Conservation (phyloP, 2,329 filamentous ascomycete genomes). For the Fusarium udum region DNA sequence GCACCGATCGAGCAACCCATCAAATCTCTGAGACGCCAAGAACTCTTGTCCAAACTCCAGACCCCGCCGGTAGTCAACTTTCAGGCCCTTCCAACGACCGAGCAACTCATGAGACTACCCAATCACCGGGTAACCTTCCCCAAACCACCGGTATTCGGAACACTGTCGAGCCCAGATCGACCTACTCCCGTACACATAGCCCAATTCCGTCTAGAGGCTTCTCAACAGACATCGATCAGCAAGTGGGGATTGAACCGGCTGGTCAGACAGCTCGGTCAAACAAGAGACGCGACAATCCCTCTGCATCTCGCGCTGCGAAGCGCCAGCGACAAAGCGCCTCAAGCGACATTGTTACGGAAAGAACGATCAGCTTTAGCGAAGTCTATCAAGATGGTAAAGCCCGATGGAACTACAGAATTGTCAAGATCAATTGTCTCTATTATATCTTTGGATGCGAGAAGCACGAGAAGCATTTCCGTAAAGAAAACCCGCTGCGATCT, state of each 20-base stretch:
- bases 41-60: neutral
- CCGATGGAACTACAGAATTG: neutral
- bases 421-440: accelerated
- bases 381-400: accelerated
- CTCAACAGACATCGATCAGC: neutral
- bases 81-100: neutral
- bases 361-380: accelerated
- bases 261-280: accelerated
- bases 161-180: neutral
- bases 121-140: neutral
- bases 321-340: neutral
- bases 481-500: accelerated
- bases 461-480: accelerated
- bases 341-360: accelerated
- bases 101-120: accelerated
- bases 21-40: accelerated
- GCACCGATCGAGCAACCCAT: too few species aligned
- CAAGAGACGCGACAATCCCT: accelerated
- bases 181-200: neutral
- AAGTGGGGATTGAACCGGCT: accelerated
- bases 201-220: accelerated
- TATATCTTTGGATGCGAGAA: neutral
- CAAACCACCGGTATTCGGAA: too few species aligned
- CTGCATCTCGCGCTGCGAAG: accelerated
- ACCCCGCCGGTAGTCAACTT: accelerated